Conservation (phyloP, 2,329 filamentous ascomycete species). For the Chaetomiaceae sp. region DNA sequence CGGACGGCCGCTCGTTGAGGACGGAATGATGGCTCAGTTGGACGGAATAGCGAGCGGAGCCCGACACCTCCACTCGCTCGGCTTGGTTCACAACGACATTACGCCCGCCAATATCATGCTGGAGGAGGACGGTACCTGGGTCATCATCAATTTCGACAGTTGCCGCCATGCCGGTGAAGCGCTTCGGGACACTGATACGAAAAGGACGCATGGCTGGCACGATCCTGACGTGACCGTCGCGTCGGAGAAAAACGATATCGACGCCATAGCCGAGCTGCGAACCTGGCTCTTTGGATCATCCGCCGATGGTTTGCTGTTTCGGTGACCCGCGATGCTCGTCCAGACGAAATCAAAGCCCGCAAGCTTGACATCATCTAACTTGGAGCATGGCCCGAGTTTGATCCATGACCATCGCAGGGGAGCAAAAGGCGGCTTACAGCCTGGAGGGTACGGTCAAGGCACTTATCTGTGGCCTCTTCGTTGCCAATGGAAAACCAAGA, state of each 20-base stretch:
- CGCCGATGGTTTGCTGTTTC: constrained; percentile 4
- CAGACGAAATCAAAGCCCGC: too few relatives aligned
- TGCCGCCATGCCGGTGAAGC: constrained; percentile 3
- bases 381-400: too few relatives aligned
- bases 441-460: too few relatives aligned
- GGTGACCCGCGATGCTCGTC: too few relatives aligned
- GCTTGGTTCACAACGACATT: constrained; percentile 8
- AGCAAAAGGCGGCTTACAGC: too few relatives aligned
- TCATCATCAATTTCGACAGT: constrained; percentile 6
- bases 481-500: too few relatives aligned
- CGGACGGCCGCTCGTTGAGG: constrained; percentile 2
- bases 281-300: constrained; percentile 5
- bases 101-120: constrained; percentile 7
- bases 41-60: neutral
- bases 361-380: too few relatives aligned
- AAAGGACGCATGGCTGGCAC: constrained; percentile 7
- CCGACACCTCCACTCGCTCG: constrained; percentile 5
- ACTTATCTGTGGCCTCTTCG: too few relatives aligned
- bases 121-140: constrained; percentile 3
- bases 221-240: neutral
- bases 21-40: constrained; percentile 1
- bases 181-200: constrained; percentile 1
- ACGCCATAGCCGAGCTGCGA: constrained; percentile 3
- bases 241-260: constrained; percentile 6
- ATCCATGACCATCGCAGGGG: too few relatives aligned